Base-by-base conservation (phyloP, 1,284 basidiomycete species). In the Trametes versicolor region DNA sequence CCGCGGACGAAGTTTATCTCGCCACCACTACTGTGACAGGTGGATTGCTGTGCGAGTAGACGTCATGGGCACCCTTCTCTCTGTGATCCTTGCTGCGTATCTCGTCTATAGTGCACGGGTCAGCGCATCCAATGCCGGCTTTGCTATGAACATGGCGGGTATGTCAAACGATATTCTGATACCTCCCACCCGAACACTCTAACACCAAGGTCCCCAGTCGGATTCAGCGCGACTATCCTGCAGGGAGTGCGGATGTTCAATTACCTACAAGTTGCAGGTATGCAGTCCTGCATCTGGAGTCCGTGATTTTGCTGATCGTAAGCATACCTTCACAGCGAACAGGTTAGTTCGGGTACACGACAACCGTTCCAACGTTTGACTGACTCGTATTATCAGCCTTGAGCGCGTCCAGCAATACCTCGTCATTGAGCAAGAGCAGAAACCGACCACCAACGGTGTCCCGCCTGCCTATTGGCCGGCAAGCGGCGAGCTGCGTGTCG, bases 401-500 rank as follows among this genome's bases (percentile, higher is more conserved):
- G 72, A 73, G 29, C 72, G 72, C n/a, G 66, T 94, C 57, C 85
- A 91, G 71, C 85, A 84, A 36, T 94, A 93, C 72, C 76, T 91
- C 1, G n/a, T 48, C 12, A 91, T 93, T 58, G 90, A 92, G 58
- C 90, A 92, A 73, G 92, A 94, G 71, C 83, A 85, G 2, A 79
- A 82, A 55, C 73, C 84, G 0, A 82, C 81, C 0, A 72, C 77
- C 21, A 70, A 75, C 12, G 87, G 87, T 13, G 50, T 75, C 3
- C 92, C 93, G 23, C 91, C 93, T 5, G 93, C 92, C 0, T 87
- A 91, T 64, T 95, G 93, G 93, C 93, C 93, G 0, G 83, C 89
- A 0, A 90, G 87, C 36, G 93, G 93, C 6, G 82, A 86, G 34
- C 78, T 94, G 29, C 76, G 79, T 2, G 88, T 93, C 0, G 86